Evolutionary conservation across 176 grass and related monocot genomes (phyloP).

Genomic region (Carex parvula): DNA sequence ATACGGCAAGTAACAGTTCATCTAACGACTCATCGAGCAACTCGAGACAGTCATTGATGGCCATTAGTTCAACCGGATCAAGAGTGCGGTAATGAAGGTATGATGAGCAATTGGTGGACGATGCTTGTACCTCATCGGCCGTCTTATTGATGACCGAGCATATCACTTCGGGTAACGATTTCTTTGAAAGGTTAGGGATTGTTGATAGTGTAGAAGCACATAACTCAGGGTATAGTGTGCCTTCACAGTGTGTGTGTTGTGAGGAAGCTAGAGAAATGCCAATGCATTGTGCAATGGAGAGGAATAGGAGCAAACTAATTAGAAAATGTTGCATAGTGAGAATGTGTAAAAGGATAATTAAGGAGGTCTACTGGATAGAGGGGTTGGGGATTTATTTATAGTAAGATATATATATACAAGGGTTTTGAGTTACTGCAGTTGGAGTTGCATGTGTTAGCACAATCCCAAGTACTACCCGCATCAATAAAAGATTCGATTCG

Average conservation of each 20-base stretch:
- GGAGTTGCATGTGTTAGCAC: background rate
- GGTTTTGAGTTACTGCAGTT: background rate
- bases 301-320: background rate
- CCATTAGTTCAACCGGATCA: slow-evolving; percentile 27
- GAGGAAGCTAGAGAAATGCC: background rate
- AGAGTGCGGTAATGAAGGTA: slow-evolving; percentile 38
- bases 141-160: slow-evolving; percentile 43
- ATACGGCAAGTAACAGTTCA: slow-evolving; percentile 36
- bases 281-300: slow-evolving; percentile 19
- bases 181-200: slow-evolving; percentile 50
- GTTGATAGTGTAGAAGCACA: slow-evolving; percentile 62
- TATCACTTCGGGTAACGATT: slow-evolving; percentile 54
- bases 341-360: background rate
- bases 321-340: background rate
- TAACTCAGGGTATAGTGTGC: slow-evolving; percentile 62
- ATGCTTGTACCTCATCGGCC: slow-evolving; percentile 30
- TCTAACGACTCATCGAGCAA: slow-evolving; percentile 61
- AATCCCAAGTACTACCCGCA: no score
- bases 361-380: background rate
- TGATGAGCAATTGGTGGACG: slow-evolving; percentile 40
- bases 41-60: slow-evolving; percentile 66
- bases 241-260: slow-evolving; percentile 48
- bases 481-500: no score
- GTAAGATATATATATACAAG: background rate
- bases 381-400: slow-evolving; percentile 2